phyloP scores from a whole-genome alignment of 495 filamentous ascomycete genomes.

The Penicillium samsonianum region DNA sequence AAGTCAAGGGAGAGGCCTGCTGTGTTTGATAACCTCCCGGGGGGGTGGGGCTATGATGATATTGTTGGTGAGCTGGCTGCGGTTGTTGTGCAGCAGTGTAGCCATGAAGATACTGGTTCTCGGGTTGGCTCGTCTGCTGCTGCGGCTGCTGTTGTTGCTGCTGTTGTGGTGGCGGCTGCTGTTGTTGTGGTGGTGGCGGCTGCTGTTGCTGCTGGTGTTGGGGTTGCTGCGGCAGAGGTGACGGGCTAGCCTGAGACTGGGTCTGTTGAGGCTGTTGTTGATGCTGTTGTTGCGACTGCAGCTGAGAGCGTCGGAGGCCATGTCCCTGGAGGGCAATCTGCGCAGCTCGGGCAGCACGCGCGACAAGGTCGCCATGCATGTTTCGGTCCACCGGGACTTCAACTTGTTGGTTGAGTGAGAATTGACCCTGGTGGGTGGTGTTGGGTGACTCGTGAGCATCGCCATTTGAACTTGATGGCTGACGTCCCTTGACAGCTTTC shows the following conservation, averaged over 20 bases:
- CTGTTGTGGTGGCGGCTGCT: constrained; percentile 25
- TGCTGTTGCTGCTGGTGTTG: constrained; percentile 34
- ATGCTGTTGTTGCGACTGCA: constrained; percentile 40
- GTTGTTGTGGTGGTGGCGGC: constrained; percentile 31
- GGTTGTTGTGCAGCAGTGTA: constrained; percentile 34
- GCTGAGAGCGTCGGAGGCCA: constrained; percentile 46
- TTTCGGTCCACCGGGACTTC: constrained; percentile 47
- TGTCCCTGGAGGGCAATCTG: constrained; percentile 56
- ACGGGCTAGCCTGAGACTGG: constrained; percentile 27
- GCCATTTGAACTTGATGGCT: constrained; percentile 44
- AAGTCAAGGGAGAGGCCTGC: constrained; percentile 36
- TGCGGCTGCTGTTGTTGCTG: constrained; percentile 22
- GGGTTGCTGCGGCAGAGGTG: constrained; percentile 29
- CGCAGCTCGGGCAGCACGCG: constrained; percentile 54
- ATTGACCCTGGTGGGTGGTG: constrained; percentile 48
- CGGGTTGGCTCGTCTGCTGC: constrained; percentile 34
- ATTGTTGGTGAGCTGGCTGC: constrained; percentile 33
- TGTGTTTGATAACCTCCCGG: constrained; percentile 39
- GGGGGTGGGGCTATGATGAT: constrained; percentile 45
- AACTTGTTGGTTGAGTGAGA: constrained; percentile 44
- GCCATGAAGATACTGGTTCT: constrained; percentile 35
- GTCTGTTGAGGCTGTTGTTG: constrained; percentile 27
- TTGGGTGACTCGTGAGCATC: constrained; percentile 42
- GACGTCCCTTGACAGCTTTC: constrained; percentile 46
- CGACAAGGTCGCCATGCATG: constrained; percentile 54